Conservation (phyloP, 2,329 filamentous ascomycete species). For the Ophiostoma pallidulum region DNA sequence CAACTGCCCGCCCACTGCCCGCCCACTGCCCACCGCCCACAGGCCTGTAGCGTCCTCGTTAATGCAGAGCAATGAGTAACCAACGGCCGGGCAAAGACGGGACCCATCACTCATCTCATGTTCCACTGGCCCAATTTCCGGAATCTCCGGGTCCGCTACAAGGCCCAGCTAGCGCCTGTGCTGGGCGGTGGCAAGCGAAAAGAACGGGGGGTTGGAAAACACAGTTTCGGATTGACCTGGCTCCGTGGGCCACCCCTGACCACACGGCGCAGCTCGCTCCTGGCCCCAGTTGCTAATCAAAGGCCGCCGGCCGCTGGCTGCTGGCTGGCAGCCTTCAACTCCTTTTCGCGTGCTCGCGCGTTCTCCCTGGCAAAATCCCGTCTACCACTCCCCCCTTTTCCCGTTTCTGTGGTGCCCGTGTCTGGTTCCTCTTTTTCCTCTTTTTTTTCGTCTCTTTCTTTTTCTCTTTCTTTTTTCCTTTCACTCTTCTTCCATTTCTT, state of each 20-base stretch:
- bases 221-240: neutral
- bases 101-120: conserved; percentile 4
- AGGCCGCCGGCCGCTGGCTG: conserved; percentile 4
- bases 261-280: neutral
- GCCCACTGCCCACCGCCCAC: too few species aligned
- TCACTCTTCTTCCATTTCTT: conserved; percentile 4
- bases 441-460: conserved; percentile 10
- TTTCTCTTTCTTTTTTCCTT: neutral
- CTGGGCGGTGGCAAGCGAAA: neutral
- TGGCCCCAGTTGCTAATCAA: conserved; percentile 9
- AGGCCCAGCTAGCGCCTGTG: neutral
- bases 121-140: conserved; percentile 13
- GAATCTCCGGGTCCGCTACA: conserved; percentile 11
- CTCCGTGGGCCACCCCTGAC: neutral
- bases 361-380: conserved; percentile 2
- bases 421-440: conserved; percentile 10
- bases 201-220: neutral
- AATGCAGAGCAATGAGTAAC: neutral
- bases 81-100: conserved; percentile 3
- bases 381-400: too few species aligned
- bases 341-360: neutral
- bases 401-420: too few species aligned
- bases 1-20: too few species aligned
- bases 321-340: too few species aligned
- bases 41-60: too few species aligned